Evolutionary conservation across 306 rosid species (phyloP), one percentile per base, ranked within the genome.

Genomic region (Dryas drummondii): DNA sequence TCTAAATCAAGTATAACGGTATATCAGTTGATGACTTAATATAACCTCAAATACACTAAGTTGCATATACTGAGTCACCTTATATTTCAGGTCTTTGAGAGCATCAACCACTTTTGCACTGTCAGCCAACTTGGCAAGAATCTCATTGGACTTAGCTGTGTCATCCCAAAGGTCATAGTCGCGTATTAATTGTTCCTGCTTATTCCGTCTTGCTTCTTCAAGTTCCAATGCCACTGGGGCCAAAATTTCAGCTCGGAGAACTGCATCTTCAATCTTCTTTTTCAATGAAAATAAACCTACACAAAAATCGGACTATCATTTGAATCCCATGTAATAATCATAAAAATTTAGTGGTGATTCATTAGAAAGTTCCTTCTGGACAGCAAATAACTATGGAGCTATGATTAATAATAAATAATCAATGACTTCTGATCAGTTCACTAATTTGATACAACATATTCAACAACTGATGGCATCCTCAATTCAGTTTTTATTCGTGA

Each of bases 141-240:
- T 79, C 54, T 86, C 91, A 16, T 80, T 80, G 53, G 98, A 88
- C 79, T 90, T 90, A 47, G 84, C 77, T 26, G 85, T 90, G 70
- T 88, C 96, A 67, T 92, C 96, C 98, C 98, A 92, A 26, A 92
- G 80, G 83, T 92, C 78, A 54, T 62, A 81, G 78, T 84, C 89
- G 2, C 90, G 88, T 32, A 88, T 79, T 54, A 84, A 70, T 80
- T 87, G 91, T 83, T 92, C 98, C 80, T 84, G 96, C 70, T 90
- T 78, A 63, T 78, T 88, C 85, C 87, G 52, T 41, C 67, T 87
- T 40, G 86, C 92, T 81, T 92, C 92, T 85, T 92, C 98, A 70
- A 80, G 83, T 87, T 87, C 90, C 73, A 92, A 88, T 45, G 94
- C 96, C 54, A 80, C 26, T 22, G 90, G 90, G 42, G 92, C 85